Conservation (phyloP, 2,329 filamentous ascomycete species). For the Cercospora janseana region DNA sequence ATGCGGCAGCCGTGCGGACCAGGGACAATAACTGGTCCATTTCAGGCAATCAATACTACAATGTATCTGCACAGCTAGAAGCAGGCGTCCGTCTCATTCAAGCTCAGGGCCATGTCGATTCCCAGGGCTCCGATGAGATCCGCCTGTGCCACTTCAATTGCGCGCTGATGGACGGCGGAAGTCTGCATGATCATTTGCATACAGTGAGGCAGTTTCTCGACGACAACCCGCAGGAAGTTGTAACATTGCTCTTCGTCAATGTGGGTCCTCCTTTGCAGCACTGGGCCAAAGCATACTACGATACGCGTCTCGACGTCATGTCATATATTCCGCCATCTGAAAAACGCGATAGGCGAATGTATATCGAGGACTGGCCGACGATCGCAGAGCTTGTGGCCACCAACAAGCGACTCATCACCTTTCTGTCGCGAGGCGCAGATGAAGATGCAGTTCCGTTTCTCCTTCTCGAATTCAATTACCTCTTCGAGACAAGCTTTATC, state of each 20-base stretch:
- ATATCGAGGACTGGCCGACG: slow-evolving; percentile 46
- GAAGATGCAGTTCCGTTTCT: slow-evolving; percentile 43
- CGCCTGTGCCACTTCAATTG: slow-evolving; percentile 33
- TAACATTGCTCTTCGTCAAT: slow-evolving; percentile 34
- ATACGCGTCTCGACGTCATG: slow-evolving; percentile 51
- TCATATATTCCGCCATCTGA: slow-evolving; percentile 39
- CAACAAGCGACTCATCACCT: slow-evolving; percentile 46
- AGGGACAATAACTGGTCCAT: slow-evolving; percentile 35
- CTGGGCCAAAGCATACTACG: slow-evolving; percentile 49
- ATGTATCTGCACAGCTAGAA: slow-evolving; percentile 57
- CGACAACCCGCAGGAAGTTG: slow-evolving; percentile 28
- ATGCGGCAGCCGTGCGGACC: slow-evolving; percentile 58
- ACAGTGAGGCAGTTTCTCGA: slow-evolving; percentile 26
- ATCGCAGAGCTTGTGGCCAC: slow-evolving; percentile 42
- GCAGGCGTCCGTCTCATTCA: slow-evolving; percentile 30
- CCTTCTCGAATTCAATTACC: slow-evolving; percentile 39
- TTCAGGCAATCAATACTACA: slow-evolving; percentile 39
- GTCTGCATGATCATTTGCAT: slow-evolving; percentile 23
- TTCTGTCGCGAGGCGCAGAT: slow-evolving; percentile 46
- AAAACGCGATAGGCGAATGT: slow-evolving; percentile 28
- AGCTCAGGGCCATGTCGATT: slow-evolving; percentile 30
- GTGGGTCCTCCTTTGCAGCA: slow-evolving; percentile 48
- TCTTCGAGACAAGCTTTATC: slow-evolving; percentile 48
- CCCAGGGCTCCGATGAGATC: slow-evolving; percentile 25
- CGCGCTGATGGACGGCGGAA: slow-evolving; percentile 33